Base-by-base conservation (phyloP, 352 stramenopile genomes). In the Globisporangium carolinianum region DNA sequence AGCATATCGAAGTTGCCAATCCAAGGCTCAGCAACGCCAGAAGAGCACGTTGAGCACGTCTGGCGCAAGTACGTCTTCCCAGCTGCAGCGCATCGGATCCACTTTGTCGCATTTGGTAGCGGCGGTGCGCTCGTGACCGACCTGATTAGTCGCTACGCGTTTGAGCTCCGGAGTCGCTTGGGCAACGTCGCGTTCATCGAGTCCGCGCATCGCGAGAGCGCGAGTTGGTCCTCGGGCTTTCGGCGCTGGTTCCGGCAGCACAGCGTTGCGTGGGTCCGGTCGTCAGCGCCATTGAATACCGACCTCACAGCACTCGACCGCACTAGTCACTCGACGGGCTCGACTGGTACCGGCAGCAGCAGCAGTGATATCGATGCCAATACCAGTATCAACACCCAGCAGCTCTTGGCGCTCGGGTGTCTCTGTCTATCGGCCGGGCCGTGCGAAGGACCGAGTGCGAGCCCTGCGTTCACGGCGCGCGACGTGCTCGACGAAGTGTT, bases 71-170 rank as follows among this genome's bases (percentile, higher is more conserved):
- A 95, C 65, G 89, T 96, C 45, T 86, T 87, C 60, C 79, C 80
- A 4, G 85, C 76, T 0, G 73, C 73, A 1, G 83, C 85, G 10
- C 74, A 90, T 58, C 87, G 95, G 56, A 91, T 96, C 58, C 87
- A 94, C 63, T 91, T 97, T 54, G 86, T 96, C 53, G 83, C 79
- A 7, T 95, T 93, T 57, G 89, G 89, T 24, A 93, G 92, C 49
- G 84, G 84, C 7, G 89, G 89, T 12, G 63, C 84, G 4, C 60
- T 90, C 15, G 81, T 96, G 1, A 76, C 83, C 41, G 84, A 92
- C 18, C 63, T 96, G 17, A 79, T 97, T 35, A 80, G 91, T 35
- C 81, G 92, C 53, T 87, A 91, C 50, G 66, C 75, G 35, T 81
- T 83, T 55, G 81, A 90, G 57, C 73, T 93, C 47, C 83, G 87